Conservation (phyloP, 1,139 yeast species). For the Yamadazyma membranifaciens region DNA sequence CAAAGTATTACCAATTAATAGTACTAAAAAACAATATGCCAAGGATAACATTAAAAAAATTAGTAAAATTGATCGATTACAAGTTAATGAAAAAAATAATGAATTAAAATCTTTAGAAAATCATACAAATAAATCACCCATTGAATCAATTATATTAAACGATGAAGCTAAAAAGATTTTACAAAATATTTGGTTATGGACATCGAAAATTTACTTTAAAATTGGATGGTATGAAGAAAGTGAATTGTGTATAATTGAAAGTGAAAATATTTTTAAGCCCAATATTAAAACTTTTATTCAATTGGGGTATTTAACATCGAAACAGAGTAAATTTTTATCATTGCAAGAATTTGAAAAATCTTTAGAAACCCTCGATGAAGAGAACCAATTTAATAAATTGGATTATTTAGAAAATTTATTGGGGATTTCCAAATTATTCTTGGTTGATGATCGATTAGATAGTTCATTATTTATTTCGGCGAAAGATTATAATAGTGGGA, state of each 20-base stretch:
- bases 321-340: conserved; percentile 45
- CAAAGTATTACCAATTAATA: conserved; percentile 3
- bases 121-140: too few species aligned
- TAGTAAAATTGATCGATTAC: conserved; percentile 13
- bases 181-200: conserved; percentile 74
- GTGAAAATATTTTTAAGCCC: conserved; percentile 53
- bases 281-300: conserved; percentile 53
- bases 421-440: conserved; percentile 61
- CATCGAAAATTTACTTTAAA: conserved; percentile 63
- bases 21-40: conserved; percentile 18
- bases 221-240: conserved; percentile 59
- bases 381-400: conserved; percentile 25
- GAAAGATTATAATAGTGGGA: conserved; percentile 62
- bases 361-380: conserved; percentile 38
- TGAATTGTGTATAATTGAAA: conserved; percentile 72
- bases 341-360: conserved; percentile 69
- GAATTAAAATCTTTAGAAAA: conserved; percentile 11
- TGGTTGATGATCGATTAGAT: conserved; percentile 37
- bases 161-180: conserved; percentile 32
- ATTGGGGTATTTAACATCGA: conserved; percentile 51
- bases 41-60: conserved; percentile 21
- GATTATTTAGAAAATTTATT: conserved; percentile 58
- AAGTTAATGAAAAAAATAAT: background rate
- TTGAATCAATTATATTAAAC: conserved; percentile 4
- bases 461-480: conserved; percentile 39